These are phyloP conservation scores for Geosmithia flava DNA, from an alignment of 2,329 filamentous ascomycete genomes.

Conservation along the genomic window DNA sequence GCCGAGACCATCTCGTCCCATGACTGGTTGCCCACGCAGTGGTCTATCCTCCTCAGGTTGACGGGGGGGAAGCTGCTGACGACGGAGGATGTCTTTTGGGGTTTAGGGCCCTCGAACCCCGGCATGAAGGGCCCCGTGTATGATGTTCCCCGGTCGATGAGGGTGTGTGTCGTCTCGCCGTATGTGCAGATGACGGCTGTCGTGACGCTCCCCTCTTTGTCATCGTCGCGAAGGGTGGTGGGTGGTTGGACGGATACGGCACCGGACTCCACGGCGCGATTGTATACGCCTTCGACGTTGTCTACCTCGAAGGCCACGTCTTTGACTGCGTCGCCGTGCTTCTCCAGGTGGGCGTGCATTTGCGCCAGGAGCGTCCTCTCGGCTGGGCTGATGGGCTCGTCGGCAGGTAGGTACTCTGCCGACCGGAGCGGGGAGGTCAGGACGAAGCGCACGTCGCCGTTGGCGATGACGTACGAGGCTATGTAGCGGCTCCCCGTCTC, in stretches of 20 bases:
- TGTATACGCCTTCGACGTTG: slow-evolving; percentile 69
- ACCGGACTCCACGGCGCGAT: slow-evolving; percentile 54
- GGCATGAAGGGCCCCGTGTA: slow-evolving; percentile 76
- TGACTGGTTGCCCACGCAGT: slow-evolving; percentile 95
- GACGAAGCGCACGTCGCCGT: slow-evolving; percentile 67
- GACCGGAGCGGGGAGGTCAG: slow-evolving; percentile 72
- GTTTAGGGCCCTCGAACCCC: slow-evolving; percentile 43
- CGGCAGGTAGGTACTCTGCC: slow-evolving; percentile 34
- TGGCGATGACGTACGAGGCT: slow-evolving; percentile 74
- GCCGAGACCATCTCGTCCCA: slow-evolving; percentile 75
- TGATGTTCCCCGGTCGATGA: slow-evolving; percentile 53
- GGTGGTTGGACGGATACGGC: slow-evolving; percentile 53
- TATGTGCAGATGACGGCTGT: slow-evolving; percentile 82
- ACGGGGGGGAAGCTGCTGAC: slow-evolving; percentile 46
- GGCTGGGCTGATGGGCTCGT: slow-evolving; percentile 48
- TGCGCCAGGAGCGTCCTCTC: slow-evolving; percentile 57
- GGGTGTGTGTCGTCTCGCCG: slow-evolving; percentile 88
- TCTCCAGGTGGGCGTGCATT: slow-evolving; percentile 72
- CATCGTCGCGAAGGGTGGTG: slow-evolving; percentile 36
- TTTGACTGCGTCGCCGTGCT: slow-evolving; percentile 87
- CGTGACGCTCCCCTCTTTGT: slow-evolving; percentile 54
- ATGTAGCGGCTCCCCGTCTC: slow-evolving; percentile 76
- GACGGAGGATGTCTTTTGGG: slow-evolving; percentile 17
- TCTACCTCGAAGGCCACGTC: slow-evolving; percentile 95
- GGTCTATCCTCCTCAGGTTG: slow-evolving; percentile 67